phyloP scores from a whole-genome alignment of 305 asterid species.

The Vinca major region DNA sequence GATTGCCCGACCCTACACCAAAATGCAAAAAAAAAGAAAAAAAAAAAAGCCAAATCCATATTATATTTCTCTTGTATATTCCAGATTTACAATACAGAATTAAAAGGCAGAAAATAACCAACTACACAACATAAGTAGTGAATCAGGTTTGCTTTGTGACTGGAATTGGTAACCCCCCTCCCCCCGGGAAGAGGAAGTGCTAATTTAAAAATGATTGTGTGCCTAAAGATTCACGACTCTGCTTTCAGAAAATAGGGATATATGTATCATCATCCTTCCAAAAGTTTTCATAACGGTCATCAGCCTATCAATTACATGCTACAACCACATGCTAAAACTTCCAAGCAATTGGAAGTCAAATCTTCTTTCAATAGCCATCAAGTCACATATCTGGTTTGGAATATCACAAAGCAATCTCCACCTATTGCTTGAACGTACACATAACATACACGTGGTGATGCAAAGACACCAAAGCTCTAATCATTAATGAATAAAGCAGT shows the following conservation, averaged over 20 bases:
- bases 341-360: background rate
- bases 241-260: background rate
- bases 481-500: too few species aligned
- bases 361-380: background rate
- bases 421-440: background rate
- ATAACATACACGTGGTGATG: background rate
- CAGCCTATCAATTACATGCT: background rate
- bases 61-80: background rate
- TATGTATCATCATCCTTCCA: background rate
- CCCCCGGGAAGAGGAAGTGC: background rate
- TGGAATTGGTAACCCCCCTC: background rate
- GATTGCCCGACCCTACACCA: background rate
- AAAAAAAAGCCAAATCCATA: background rate
- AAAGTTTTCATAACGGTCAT: background rate
- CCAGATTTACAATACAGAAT: background rate
- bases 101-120: background rate
- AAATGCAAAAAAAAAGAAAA: too few species aligned
- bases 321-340: background rate
- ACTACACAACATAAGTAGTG: too few species aligned
- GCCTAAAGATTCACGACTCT: background rate
- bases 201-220: background rate
- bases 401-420: background rate
- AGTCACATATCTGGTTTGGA: background rate
- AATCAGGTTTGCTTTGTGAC: background rate
- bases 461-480: background rate